Percentiles rank a stretch among this genome's conserved stretches.
These are phyloP conservation scores for Yamadazyma insecticola DNA, from an alignment of 805 yeast species.

Conservation along the genomic window DNA sequence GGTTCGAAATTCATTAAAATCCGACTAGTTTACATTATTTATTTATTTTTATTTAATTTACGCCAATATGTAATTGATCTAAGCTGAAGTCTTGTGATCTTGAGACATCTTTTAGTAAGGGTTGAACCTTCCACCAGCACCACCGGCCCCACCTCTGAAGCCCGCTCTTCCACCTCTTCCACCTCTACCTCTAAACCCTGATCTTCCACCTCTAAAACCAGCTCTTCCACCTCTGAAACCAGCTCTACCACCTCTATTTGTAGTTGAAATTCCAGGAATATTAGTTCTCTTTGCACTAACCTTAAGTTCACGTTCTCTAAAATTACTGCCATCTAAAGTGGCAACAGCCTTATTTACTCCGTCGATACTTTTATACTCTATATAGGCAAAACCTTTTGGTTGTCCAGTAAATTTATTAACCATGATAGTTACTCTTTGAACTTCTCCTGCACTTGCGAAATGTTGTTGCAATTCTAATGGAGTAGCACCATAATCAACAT, in stretches of 20 bases:
- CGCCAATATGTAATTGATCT: background rate
- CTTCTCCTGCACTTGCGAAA: slow-evolving; percentile 65
- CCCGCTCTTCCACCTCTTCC: slow-evolving; percentile 6
- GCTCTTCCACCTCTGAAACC: slow-evolving; percentile 32
- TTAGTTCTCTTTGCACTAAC: slow-evolving; percentile 79
- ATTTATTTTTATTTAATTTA: background rate
- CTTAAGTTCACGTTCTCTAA: slow-evolving; percentile 67
- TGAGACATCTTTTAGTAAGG: slow-evolving; percentile 12
- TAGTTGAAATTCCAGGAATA: slow-evolving; percentile 57
- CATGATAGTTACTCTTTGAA: slow-evolving; percentile 75
- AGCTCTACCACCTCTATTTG: slow-evolving; percentile 22
- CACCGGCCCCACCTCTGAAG: slow-evolving; percentile 13
- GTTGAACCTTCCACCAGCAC: slow-evolving; percentile 17
- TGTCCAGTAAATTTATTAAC: slow-evolving; percentile 70
- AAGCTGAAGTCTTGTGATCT: too few species aligned
- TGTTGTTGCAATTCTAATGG: slow-evolving; percentile 77
- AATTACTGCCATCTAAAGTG: slow-evolving; percentile 56
- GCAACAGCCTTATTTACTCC: slow-evolving; percentile 60
- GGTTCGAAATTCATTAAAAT: too few species aligned
- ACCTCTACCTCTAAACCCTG: slow-evolving; percentile 9
- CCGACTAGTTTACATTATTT: background rate
- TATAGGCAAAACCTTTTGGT: slow-evolving; percentile 84
- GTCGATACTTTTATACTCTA: slow-evolving; percentile 72
- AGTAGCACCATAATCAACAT: slow-evolving; percentile 74
- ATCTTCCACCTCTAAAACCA: slow-evolving; percentile 20